A percentile compares a stretch with the other conserved stretches of the same genome.
Evolutionary conservation across 352 stramenopile species (phyloP).

Genomic region (Pythium brassicae): DNA sequence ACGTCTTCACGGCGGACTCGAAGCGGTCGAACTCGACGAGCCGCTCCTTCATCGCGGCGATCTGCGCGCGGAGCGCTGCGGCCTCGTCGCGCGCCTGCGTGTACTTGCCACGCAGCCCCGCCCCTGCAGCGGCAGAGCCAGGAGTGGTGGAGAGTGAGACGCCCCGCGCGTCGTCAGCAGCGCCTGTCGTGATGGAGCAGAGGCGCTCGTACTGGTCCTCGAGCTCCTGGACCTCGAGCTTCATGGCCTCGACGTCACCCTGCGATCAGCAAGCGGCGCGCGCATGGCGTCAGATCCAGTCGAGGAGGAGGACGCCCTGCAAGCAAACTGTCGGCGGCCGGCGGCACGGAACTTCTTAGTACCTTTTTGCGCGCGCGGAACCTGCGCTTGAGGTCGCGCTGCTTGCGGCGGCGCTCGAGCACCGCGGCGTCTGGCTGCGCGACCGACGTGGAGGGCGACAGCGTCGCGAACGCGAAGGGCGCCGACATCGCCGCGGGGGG

Average conservation of each 20-base stretch:
- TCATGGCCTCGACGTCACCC: constrained; percentile 41
- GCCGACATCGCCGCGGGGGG: background rate
- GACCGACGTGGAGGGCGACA: constrained; percentile 1
- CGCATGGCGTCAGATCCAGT: too few species aligned
- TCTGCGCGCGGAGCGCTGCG: constrained; percentile 25
- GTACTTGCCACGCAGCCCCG: constrained; percentile 26
- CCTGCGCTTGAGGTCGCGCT: constrained; percentile 17
- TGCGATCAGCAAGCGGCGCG: constrained; percentile 6
- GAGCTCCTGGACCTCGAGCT: constrained; percentile 27
- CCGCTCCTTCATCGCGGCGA: constrained; percentile 29
- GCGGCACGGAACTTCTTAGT: too few species aligned
- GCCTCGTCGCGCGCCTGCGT: constrained; percentile 24
- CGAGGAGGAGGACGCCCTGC: too few species aligned
- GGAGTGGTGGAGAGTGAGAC: too few species aligned
- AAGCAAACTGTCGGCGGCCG: too few species aligned
- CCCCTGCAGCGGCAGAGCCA: background rate
- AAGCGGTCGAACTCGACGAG: constrained; percentile 35
- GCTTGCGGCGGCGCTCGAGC: constrained; percentile 14
- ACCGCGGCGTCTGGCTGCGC: constrained; percentile 2
- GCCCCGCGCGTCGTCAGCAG: background rate
- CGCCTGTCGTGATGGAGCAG: constrained; percentile 15
- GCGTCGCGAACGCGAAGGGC: constrained; percentile 12
- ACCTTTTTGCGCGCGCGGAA: constrained; percentile 17
- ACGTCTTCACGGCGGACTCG: constrained; percentile 29
- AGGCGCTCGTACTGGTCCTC: constrained; percentile 29